These are phyloP conservation scores for Trichoderma afroharzianum DNA, from an alignment of 2,329 filamentous ascomycete genomes.

Conservation along the genomic window DNA sequence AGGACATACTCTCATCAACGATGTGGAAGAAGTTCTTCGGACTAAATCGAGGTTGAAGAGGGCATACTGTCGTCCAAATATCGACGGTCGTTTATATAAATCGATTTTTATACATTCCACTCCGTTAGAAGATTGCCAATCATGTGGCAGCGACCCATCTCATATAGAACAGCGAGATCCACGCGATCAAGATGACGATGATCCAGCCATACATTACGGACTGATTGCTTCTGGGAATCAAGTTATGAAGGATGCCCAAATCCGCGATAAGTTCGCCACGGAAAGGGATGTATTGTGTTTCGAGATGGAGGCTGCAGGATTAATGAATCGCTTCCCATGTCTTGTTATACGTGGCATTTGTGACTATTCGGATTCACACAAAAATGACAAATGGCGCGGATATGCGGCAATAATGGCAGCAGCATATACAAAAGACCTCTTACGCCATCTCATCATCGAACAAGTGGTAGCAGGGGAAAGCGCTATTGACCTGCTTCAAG, in stretches of 20 bases:
- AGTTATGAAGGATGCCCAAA: neutral
- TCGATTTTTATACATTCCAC: neutral
- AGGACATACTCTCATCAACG: neutral
- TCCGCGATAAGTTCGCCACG: neutral
- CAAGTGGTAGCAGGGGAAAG: neutral
- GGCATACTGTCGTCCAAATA: neutral
- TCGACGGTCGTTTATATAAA: neutral
- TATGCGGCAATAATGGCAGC: neutral
- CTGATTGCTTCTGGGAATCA: neutral
- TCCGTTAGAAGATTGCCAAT: neutral
- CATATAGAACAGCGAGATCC: neutral
- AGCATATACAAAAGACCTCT: neutral
- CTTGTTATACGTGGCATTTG: neutral
- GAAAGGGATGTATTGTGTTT: neutral
- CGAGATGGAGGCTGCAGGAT: neutral
- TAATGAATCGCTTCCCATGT: neutral
- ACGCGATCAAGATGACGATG: neutral
- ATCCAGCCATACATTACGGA: neutral
- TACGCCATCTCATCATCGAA: neutral
- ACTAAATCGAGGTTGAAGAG: accelerated
- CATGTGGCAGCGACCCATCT: neutral
- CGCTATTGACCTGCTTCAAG: neutral
- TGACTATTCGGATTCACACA: neutral
- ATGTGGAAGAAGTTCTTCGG: neutral
- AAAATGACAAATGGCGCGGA: neutral